phyloP scores from a whole-genome alignment of 2,329 filamentous ascomycete genomes.

The Alternaria infectoria region DNA sequence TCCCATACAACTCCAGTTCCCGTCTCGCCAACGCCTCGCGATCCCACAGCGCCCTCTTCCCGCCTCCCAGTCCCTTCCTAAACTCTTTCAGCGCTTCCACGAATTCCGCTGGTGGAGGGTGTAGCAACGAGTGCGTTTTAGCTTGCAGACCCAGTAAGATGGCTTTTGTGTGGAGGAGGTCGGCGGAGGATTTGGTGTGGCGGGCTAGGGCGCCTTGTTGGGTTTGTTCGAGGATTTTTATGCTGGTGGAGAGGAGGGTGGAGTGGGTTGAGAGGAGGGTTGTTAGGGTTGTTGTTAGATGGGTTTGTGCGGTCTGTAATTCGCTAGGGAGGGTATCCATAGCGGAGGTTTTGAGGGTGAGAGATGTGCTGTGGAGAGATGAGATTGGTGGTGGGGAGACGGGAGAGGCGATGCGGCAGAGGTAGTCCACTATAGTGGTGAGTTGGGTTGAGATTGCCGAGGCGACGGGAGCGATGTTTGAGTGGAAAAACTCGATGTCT shows the following conservation, averaged over 20 bases:
- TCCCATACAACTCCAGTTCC: slow-evolving; percentile 46
- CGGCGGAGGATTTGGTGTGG: slow-evolving; percentile 50
- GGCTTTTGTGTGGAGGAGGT: slow-evolving; percentile 52
- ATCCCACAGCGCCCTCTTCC: slow-evolving; percentile 37
- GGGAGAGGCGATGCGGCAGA: slow-evolving; percentile 44
- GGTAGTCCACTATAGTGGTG: slow-evolving; percentile 30
- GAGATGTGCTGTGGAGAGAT: slow-evolving; percentile 16
- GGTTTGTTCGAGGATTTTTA: slow-evolving; percentile 55
- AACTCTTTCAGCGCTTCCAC: slow-evolving; percentile 42
- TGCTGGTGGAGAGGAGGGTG: slow-evolving; percentile 45
- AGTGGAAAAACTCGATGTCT: slow-evolving; percentile 51
- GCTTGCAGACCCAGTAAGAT: slow-evolving; percentile 52
- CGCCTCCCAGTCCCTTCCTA: slow-evolving; percentile 35
- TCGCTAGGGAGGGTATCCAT: slow-evolving; percentile 23
- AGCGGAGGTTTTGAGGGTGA: slow-evolving; percentile 16
- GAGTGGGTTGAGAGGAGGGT: slow-evolving; percentile 47
- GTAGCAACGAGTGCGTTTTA: slow-evolving; percentile 34
- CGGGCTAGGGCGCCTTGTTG: slow-evolving; percentile 55
- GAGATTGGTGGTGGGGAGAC: slow-evolving; percentile 13
- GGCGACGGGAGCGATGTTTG: slow-evolving; percentile 46
- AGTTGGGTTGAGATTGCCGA: slow-evolving; percentile 41
- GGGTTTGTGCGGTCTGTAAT: slow-evolving; percentile 37
- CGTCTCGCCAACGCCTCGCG: slow-evolving; percentile 42
- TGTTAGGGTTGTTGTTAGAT: slow-evolving; percentile 43
- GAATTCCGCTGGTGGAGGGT: slow-evolving; percentile 37